Base-by-base conservation (phyloP, 768 basidiomycete species). In the Collybia nuda region DNA sequence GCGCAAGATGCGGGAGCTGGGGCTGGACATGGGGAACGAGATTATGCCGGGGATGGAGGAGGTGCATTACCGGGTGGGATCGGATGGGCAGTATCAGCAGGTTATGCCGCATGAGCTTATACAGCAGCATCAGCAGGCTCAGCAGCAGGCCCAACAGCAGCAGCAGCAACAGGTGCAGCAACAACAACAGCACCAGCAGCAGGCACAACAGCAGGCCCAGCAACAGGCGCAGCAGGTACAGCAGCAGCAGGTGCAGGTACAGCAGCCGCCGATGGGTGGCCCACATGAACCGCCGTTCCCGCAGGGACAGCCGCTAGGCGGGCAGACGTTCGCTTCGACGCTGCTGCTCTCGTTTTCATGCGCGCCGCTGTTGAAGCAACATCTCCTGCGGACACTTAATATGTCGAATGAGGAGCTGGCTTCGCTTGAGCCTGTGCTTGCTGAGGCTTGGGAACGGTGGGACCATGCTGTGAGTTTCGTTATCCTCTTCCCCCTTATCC, bases 381-480 rank as follows among this genome's bases (percentile, higher is more conserved):
- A 91, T 57, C 72, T 91, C 23, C 66, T 92, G 26, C 81, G 87
- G 43, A 82, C 80, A 5, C 71, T 93, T 42, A 77, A 79, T 55
- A 85, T 92, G 81, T 82, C 86, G 23, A 82, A 81, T 67, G 89
- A 91, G 46, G 90, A 93, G 59, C 76, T 93, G 15, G 83, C 82
- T 2, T 82, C 86, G 8, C 69, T 93, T 44, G 87, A 92, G 61
- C 86, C 88, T 22, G 73, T 90, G 57, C 85, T 93, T 40, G 89
- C 90, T 5, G 84, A 87, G 40, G 89, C 89, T 15, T 93, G 88
- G 79, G 90, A 93, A 51, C 85, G 87, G 36, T 93, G 90, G 90
- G 85, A 92, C 59, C 81, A 84, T 56, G 85, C 86, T 65, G 89
- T 90, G 61, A 50, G 80, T n/a, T n/a, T n/a, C 64, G 19, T 24